Base-by-base conservation (phyloP, 805 yeast species). In the Scheffersomyces amazonensis region DNA sequence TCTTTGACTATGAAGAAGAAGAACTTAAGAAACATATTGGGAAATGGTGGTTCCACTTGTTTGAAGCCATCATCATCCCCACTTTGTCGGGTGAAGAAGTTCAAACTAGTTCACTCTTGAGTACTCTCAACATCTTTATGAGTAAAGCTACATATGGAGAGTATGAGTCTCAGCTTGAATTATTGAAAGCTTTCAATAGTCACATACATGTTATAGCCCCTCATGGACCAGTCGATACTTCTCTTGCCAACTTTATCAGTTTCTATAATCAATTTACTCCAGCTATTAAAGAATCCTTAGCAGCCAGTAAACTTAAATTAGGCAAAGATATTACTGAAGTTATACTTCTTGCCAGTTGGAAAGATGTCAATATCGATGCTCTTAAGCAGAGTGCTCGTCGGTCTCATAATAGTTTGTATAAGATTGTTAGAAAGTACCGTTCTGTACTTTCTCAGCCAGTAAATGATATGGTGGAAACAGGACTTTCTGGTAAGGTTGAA, bases 301-400 rank as follows among this genome's bases (percentile, higher is more conserved):
- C 48, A 0, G 53, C 54, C 1, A 71, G 73, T 1, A 80, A 73
- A 56, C 78, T 74, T 50, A 58, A 62, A 2, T 64, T 91, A 24
- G 87, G 82, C 41, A 91, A 90, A 54, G 88, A 88, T 35, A 76
- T 93, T 9, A 73, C 80, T 24, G 99, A 93, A 41, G 82, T 89
- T 3, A 88, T 93, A 31, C 64, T 87, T 32, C 69, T 93, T 12
- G 97, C 99, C 1, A 87, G 96, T 52, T 95, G 98, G 98, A 89
- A 90, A 50, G 99, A 93, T 64, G 90, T 89, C 10, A 95, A 93
- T 53, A 78, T 89, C 31, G 95, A 86, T 54, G 96, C 99, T 0
- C 71, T 93, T 52, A 89, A 87, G 49, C 97, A 90, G 61, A 87
- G 96, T 61, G 93, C 99, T 5, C 80, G 88, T 46, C 78, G 84